Evolutionary conservation across 352 stramenopile genomes (phyloP), one percentile per base, ranked within the genome.

Genomic region (Phytopythium kandeliae): DNA sequence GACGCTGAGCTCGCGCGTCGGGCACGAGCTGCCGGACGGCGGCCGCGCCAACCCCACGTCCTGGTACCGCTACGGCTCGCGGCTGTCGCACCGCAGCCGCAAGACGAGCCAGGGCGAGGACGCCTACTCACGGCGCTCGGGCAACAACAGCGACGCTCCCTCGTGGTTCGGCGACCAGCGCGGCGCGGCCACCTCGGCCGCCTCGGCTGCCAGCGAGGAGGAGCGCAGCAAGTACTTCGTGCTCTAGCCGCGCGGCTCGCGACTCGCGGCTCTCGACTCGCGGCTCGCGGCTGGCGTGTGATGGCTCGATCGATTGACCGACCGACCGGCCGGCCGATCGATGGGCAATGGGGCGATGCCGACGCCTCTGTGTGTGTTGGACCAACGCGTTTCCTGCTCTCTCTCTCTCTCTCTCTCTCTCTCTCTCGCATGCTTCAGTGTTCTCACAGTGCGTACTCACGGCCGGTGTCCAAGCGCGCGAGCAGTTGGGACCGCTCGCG

Each of bases 141-240:
- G 74, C 33, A 88, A 87, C 60, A 76, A 78, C 58, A 87, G 72
- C 46, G 57, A 62, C 19, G 42, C 51, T 12, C 31, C 42, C 16
- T 50, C 51, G 34, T 46, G 48, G 31, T 60, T 67, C 28, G 61
- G 71, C 49, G 67, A 80, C 33, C 60, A 62, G 24, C 70, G 72
- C 10, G 58, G 59, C 48, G 66, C 65, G 33, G 62, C 59, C 35
- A 57, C 65, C 33, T 82, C 73, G 21, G 68, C 38, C 44, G 66
- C 65, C 33, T 82, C 73, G 21, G 68, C 38, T 42, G 66, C 67
- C 25, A 84, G 65, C 50, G 77, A 91, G 59, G 78, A 90, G 51
- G 74, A 86, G 48, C 76, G 78, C 55, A 87, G 63, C 63, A 91
- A 89, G 60, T 91, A 91, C 66, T 91, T 91, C 53, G 80, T 91